Conservation (phyloP, 768 basidiomycete genomes). For the Suillus subaureus region DNA sequence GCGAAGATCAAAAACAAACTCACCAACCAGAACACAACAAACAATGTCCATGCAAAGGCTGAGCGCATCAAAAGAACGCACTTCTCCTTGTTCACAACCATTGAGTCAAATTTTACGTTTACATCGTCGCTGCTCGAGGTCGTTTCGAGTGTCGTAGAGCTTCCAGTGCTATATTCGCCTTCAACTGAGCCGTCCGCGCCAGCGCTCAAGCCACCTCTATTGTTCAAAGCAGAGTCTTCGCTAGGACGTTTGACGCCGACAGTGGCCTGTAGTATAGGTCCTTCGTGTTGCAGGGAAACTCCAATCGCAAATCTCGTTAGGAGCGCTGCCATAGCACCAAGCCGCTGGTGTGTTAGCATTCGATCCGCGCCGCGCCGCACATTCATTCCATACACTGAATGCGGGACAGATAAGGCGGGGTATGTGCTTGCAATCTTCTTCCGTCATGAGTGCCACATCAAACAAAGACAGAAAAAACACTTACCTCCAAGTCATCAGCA, state of each 20-base stretch:
- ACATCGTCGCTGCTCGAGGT: slow-evolving; percentile 11
- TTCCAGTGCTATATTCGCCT: not conserved
- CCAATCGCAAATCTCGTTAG: slow-evolving; percentile 54
- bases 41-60: slow-evolving; percentile 55
- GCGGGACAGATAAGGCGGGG: slow-evolving; percentile 9
- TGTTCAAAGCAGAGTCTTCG: not conserved
- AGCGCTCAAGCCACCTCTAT: not conserved
- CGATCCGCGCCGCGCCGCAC: not conserved
- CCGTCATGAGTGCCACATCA: not conserved
- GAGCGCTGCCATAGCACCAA: slow-evolving; percentile 60
- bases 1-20: slow-evolving; percentile 19
- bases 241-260: not conserved
- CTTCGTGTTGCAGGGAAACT: slow-evolving; percentile 30
- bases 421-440: slow-evolving; percentile 2
- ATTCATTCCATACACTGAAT: slow-evolving; percentile 21
- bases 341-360: slow-evolving; percentile 55
- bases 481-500: slow-evolving; percentile 1
- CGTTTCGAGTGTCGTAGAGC: slow-evolving; percentile 18
- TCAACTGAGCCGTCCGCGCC: not conserved
- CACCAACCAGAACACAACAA: slow-evolving; percentile 81
- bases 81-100: slow-evolving; percentile 43
- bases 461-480: not conserved
- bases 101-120: slow-evolving; percentile 20
- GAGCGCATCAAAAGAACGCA: slow-evolving; percentile 62
- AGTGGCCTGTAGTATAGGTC: not conserved